Evolutionary conservation across 1,284 basidiomycete species (phyloP).

Genomic region (Ganoderma sinense): DNA sequence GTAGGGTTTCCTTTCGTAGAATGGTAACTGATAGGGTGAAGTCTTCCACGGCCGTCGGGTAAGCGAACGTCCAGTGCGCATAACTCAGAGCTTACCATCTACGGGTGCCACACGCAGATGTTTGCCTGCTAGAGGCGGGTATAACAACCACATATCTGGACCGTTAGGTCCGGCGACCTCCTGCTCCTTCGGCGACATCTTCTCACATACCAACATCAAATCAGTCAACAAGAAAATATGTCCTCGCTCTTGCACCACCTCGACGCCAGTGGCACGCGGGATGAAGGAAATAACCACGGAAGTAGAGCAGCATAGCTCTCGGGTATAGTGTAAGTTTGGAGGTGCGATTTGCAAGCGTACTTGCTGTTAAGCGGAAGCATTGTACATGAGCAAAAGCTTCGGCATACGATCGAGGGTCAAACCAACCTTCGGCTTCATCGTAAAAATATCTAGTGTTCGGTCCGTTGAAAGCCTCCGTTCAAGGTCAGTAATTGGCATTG

Average conservation of each 20-base stretch:
- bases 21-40: slow-evolving; percentile 82
- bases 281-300: slow-evolving; percentile 84
- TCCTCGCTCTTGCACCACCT: slow-evolving; percentile 79
- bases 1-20: slow-evolving; percentile 89
- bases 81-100: slow-evolving; percentile 45
- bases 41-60: slow-evolving; percentile 48
- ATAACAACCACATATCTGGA: slow-evolving; percentile 92
- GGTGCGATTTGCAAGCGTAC: slow-evolving; percentile 93
- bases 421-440: slow-evolving; percentile 91
- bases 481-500: slow-evolving; percentile 75
- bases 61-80: background rate
- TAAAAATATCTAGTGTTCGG: slow-evolving; percentile 92
- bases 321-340: slow-evolving; percentile 81
- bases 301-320: slow-evolving; percentile 79
- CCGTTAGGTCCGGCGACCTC: slow-evolving; percentile 57
- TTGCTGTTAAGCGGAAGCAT: slow-evolving; percentile 54
- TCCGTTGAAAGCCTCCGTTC: slow-evolving; percentile 85
- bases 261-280: slow-evolving; percentile 76
- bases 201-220: slow-evolving; percentile 88
- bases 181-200: slow-evolving; percentile 75
- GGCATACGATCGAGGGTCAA: too few relatives aligned
- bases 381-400: background rate
- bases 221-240: slow-evolving; percentile 94
- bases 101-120: slow-evolving; percentile 81
- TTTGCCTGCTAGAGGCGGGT: slow-evolving; percentile 96